These are phyloP conservation scores for Datura wrightii DNA, from an alignment of 257 asterid species.

Conservation along the genomic window DNA sequence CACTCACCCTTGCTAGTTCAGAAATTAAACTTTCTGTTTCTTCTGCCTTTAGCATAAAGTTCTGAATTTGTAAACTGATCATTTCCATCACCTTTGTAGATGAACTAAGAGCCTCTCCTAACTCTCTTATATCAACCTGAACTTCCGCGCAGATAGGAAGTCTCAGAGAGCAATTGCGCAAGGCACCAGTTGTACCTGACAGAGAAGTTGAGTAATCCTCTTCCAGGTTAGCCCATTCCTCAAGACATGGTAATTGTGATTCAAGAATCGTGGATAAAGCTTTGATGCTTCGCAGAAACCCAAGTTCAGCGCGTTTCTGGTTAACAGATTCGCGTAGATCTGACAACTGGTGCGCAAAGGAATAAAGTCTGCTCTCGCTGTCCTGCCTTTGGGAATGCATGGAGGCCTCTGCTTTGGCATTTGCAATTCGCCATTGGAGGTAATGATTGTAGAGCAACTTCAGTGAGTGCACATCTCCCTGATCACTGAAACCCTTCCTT, in stretches of 20 bases:
- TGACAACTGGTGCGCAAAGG: slow-evolving; percentile 58
- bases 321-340: slow-evolving; percentile 57
- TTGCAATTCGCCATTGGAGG: slow-evolving; percentile 71
- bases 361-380: slow-evolving; percentile 59
- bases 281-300: slow-evolving; percentile 45
- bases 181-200: slow-evolving; percentile 56
- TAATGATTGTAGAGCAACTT: slow-evolving; percentile 64
- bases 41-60: slow-evolving; percentile 58
- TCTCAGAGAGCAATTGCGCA: slow-evolving; percentile 65
- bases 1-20: slow-evolving; percentile 64
- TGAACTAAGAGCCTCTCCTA: slow-evolving; percentile 55
- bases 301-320: slow-evolving; percentile 56
- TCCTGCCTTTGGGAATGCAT: slow-evolving; percentile 54
- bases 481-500: slow-evolving; percentile 49
- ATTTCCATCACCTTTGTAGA: slow-evolving; percentile 57
- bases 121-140: slow-evolving; percentile 53
- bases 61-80: slow-evolving; percentile 44
- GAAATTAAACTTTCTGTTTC: slow-evolving; percentile 62
- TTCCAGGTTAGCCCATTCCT: slow-evolving; percentile 70
- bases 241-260: slow-evolving; percentile 75
- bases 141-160: slow-evolving; percentile 69
- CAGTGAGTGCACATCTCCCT: slow-evolving; percentile 70
- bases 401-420: slow-evolving; percentile 73
- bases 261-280: slow-evolving; percentile 53
- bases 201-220: slow-evolving; percentile 62